These are phyloP conservation scores for Penicillium flavigenum DNA, from an alignment of 495 filamentous ascomycete species.

Conservation along the genomic window DNA sequence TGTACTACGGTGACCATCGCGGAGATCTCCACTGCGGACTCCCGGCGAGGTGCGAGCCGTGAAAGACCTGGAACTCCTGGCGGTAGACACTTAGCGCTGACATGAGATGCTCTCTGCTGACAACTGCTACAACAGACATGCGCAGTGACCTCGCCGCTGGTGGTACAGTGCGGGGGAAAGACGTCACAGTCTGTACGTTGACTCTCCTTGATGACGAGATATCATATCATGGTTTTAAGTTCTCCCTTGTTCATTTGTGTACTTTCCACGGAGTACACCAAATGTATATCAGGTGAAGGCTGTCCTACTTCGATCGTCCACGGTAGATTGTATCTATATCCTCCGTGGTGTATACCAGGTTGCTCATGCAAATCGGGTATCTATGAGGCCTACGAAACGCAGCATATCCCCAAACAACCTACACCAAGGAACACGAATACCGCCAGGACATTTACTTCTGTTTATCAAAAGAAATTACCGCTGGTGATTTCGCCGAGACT, in stretches of 20 bases:
- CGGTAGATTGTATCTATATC: background rate
- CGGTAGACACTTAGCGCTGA: background rate
- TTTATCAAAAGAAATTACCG: background rate
- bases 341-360: background rate
- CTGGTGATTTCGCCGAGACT: background rate
- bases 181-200: background rate
- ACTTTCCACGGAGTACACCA: background rate
- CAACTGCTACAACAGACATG: background rate
- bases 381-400: background rate
- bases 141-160: background rate
- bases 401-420: background rate
- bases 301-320: background rate
- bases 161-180: conserved; percentile 1
- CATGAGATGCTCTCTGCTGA: background rate
- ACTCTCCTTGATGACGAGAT: background rate
- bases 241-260: background rate
- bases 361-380: background rate
- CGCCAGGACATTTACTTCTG: background rate
- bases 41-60: conserved; percentile 10
- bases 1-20: background rate
- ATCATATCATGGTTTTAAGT: background rate
- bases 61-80: background rate
- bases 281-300: background rate
- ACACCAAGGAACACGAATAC: background rate
- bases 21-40: conserved; percentile 18